Base-by-base conservation (phyloP, 352 stramenopile species). In the Pythium aphanidermatum region DNA sequence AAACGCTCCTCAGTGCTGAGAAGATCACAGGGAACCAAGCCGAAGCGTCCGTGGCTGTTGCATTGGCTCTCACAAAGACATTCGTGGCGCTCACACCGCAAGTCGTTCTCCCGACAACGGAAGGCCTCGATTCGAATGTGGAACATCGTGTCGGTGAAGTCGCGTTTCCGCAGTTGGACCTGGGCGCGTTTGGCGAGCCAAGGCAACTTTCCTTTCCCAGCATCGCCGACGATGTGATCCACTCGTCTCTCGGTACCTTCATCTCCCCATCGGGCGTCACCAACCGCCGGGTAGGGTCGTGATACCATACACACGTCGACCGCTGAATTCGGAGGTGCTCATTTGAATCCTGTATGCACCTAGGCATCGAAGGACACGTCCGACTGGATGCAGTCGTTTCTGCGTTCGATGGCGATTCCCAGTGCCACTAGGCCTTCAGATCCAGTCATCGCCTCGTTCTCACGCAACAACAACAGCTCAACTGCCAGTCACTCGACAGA, bases 61-160 rank as follows among this genome's bases (percentile, higher is more conserved):
- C 42, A 5, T 32, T 48, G 34, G 51, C 46, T 2, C 34, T 49
- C 11, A 60, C 43, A 29, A 78, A 78, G 43, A 78, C 63, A 7
- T 74, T 78, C 23, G 64, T 74, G 0, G 67, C 67, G 2, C 60
- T 61, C 20, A 36, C 32, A 5, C 66, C 66, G 0, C 53, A 66
- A 19, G 16, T 61, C 40, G 13, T 34, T 29, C 28, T 16, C 4
- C 8, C 20, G 39, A 49, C 3, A 38, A 29, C 14, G n/a, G n/a
- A 59, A 42, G n/a, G n/a, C 42, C 2, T n/a, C 25, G 12, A 12
- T 61, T 13, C n/a, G n/a, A n/a, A n/a, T n/a, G n/a, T n/a, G n/a
- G n/a, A n/a, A n/a, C n/a, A n/a, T n/a, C n/a, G n/a, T n/a, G n/a
- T n/a, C n/a, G n/a, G n/a, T n/a, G 46, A 58, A n/a, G 56, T 65